Conservation (phyloP, 345 rosid species). For the Citrus inodora region DNA sequence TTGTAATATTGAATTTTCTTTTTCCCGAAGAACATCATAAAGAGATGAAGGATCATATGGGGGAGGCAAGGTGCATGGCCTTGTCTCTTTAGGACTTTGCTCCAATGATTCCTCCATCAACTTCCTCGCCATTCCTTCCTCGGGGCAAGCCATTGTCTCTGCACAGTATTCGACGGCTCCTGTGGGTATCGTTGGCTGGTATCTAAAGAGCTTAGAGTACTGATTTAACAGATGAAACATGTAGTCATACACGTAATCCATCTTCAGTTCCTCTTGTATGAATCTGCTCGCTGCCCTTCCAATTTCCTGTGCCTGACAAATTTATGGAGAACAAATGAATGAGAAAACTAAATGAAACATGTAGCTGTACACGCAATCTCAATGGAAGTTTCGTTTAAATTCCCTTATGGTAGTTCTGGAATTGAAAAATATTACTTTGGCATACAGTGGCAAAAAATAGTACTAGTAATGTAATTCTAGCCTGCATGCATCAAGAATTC, state of each 20-base stretch:
- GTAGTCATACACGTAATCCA: conserved; percentile 72
- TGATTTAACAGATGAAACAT: conserved; percentile 71
- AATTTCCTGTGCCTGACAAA: conserved; percentile 56
- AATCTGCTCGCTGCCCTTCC: conserved; percentile 59
- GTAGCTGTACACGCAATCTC: not conserved
- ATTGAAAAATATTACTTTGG: not conserved
- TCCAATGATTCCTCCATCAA: conserved; percentile 71
- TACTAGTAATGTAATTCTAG: too few species aligned
- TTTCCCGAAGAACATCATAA: conserved; percentile 22
- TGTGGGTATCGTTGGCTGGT: conserved; percentile 46
- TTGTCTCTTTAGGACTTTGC: conserved; percentile 44
- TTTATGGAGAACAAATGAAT: not conserved
- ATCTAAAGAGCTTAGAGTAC: conserved; percentile 59
- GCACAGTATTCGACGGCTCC: conserved; percentile 48
- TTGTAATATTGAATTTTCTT: conserved; percentile 23
- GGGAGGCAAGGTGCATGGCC: conserved; percentile 62
- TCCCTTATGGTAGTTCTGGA: not conserved
- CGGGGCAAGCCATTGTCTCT: conserved; percentile 60
- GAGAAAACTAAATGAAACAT: not conserved
- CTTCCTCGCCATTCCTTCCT: conserved; percentile 42
- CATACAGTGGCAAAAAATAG: too few species aligned
- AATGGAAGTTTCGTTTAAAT: not conserved
- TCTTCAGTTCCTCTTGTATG: conserved; percentile 49
- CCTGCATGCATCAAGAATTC: not conserved
- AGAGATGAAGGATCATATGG: conserved; percentile 59